These are phyloP conservation scores for Coemansia sp. DNA, from an alignment of 192 early-diverging fungal genomes.

Conservation along the genomic window DNA sequence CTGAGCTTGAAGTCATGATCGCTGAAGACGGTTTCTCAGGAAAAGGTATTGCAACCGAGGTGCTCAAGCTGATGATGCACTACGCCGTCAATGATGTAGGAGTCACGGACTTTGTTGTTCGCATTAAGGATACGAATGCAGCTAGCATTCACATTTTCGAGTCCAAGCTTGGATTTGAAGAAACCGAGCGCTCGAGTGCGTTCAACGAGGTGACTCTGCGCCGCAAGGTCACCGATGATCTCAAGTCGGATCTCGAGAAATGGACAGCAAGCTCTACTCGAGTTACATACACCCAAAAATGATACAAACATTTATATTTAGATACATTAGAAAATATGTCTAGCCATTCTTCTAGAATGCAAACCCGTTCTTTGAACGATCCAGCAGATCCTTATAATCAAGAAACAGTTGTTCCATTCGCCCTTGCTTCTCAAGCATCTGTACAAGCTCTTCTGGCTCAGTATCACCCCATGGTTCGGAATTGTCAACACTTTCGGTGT, in stretches of 20 bases:
- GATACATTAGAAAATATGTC: neutral
- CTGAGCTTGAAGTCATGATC: constrained; percentile 95
- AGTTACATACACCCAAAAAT: constrained; percentile 12
- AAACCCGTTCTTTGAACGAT: constrained; percentile 35
- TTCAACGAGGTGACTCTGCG: constrained; percentile 50
- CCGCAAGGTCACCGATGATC: constrained; percentile 19
- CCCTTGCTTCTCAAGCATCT: constrained; percentile 27
- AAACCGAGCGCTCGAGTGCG: constrained; percentile 37
- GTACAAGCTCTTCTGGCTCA: constrained; percentile 34
- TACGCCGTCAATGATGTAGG: constrained; percentile 44
- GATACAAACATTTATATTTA: neutral
- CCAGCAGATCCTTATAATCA: constrained; percentile 23
- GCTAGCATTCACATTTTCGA: constrained; percentile 45
- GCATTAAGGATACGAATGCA: constrained; percentile 50
- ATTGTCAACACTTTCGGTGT: neutral
- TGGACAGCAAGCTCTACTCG: constrained; percentile 17
- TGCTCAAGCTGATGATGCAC: constrained; percentile 48
- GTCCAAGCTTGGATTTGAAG: constrained; percentile 38
- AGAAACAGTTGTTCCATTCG: constrained; percentile 20
- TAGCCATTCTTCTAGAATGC: constrained; percentile 8
- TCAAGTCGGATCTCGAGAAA: constrained; percentile 7
- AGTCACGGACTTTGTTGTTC: constrained; percentile 46
- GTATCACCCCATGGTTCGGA: neutral
- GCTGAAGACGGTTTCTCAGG: constrained; percentile 56
- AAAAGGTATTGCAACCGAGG: constrained; percentile 44